Base-by-base conservation (phyloP, 139 green algal species). In the Deuterostichococcus epilithicus region DNA sequence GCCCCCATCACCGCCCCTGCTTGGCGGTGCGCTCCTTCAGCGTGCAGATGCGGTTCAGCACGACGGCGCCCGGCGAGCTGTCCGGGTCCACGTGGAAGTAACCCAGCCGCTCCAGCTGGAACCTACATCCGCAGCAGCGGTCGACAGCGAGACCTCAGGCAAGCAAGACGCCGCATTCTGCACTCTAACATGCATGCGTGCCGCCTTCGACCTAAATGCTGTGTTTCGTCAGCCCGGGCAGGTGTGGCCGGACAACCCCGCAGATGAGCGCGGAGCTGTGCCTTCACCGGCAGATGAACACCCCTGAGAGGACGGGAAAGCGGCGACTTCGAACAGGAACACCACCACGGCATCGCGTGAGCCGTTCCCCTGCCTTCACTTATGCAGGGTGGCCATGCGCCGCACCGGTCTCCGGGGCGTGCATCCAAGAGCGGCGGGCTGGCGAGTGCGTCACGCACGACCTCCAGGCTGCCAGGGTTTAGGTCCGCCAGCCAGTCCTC, bases 71-170 rank as follows among this genome's bases (percentile, higher is more conserved):
- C 0, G 74, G 72, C 10, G 34, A 88, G 35, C 76, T 88, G 78
- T 97, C 91, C 0, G 84, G 68, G 78, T 99, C 95, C 28, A 96
- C 86, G 39, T 83, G 92, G 72, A 97, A 98, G 85, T 95, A 97
- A 37, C 93, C 96, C 63, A 98, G 74, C 25, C 96, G 87, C 86
- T 99, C 96, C 75, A 98, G 90, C 87, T 99, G 96, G 84, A 98
- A 98, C 68, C 88, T 89, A 84, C 81, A 32, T 6, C 25, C 39
- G 60, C 5, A 20, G 15, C 39, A 23, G n/a, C 65, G 28, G 37
- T 18, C 1, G 0, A n/a, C n/a, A n/a, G n/a, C n/a, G n/a, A 58
- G 32, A 73, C 68, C 18, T 28, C 25, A 70, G 8, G 8, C 20
- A 18, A 73, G n/a, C 68, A 73, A 73, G n/a, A 73, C n/a, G 65